phyloP scores from a whole-genome alignment of 306 rosid genomes.

The Styphnolobium japonicum region DNA sequence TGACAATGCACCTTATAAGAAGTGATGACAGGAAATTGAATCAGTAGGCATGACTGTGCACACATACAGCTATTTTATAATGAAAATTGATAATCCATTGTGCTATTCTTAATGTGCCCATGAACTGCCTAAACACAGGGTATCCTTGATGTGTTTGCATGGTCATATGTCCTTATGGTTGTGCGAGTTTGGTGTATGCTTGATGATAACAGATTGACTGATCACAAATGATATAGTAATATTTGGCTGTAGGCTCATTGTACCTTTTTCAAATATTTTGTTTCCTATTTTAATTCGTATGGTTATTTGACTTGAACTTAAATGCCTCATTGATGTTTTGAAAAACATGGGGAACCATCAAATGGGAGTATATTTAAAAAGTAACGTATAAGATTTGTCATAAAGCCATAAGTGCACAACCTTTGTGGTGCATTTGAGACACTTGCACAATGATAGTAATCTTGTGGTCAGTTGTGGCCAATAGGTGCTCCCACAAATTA shows the following conservation, averaged over 20 bases:
- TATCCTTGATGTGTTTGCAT: too few species aligned
- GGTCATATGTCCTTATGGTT: not conserved
- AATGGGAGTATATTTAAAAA: not conserved
- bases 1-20: not conserved
- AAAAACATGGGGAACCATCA: not conserved
- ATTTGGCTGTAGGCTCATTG: not conserved
- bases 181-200: not conserved
- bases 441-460: slow-evolving; percentile 4
- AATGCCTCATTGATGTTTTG: not conserved
- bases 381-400: not conserved
- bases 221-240: not conserved
- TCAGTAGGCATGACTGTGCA: not conserved
- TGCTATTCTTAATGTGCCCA: not conserved
- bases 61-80: not conserved
- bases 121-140: too few species aligned
- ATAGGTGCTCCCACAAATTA: not conserved
- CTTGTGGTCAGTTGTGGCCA: not conserved
- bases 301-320: not conserved
- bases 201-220: not conserved
- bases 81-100: not conserved
- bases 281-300: not conserved
- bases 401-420: not conserved
- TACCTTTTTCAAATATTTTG: not conserved
- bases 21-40: not conserved
- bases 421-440: not conserved